Conservation (phyloP, 495 filamentous ascomycete species). For the Apodospora peruviana region DNA sequence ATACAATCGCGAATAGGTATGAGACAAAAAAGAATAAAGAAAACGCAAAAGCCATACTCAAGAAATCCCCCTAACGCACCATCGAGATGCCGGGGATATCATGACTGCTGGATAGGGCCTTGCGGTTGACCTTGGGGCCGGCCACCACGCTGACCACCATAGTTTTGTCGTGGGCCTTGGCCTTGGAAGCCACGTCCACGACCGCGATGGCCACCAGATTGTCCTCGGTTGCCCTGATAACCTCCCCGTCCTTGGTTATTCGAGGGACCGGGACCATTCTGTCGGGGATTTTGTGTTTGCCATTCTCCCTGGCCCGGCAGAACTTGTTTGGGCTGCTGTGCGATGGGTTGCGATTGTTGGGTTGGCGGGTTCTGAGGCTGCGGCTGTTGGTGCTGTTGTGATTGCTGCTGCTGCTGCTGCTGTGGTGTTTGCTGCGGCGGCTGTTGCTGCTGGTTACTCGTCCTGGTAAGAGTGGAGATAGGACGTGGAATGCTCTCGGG, state of each 20-base stretch:
- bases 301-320: slow-evolving; percentile 18
- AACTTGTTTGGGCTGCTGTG: slow-evolving; percentile 8
- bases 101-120: slow-evolving; percentile 22
- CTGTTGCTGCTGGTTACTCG: slow-evolving; percentile 24
- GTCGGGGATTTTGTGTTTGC: slow-evolving; percentile 18
- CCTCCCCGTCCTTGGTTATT: slow-evolving; percentile 18
- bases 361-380: slow-evolving; percentile 20
- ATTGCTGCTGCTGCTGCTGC: slow-evolving; percentile 24
- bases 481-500: slow-evolving; percentile 91
- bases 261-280: slow-evolving; percentile 17
- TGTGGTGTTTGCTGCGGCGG: slow-evolving; percentile 15
- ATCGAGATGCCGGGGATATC: slow-evolving; percentile 1
- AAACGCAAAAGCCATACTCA: slow-evolving; percentile 13
- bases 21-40: slow-evolving; percentile 7
- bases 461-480: slow-evolving; percentile 37
- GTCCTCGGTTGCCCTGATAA: slow-evolving; percentile 37
- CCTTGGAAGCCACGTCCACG: slow-evolving; percentile 21
- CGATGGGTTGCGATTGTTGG: slow-evolving; percentile 19
- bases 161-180: slow-evolving; percentile 32
- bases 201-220: slow-evolving; percentile 21
- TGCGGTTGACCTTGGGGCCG: slow-evolving; percentile 26
- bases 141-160: slow-evolving; percentile 37
- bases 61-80: slow-evolving; percentile 1
- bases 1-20: slow-evolving; percentile 29
- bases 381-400: slow-evolving; percentile 17